Base-by-base conservation (phyloP, 441 rosid genomes). In the Erodium texanum region DNA sequence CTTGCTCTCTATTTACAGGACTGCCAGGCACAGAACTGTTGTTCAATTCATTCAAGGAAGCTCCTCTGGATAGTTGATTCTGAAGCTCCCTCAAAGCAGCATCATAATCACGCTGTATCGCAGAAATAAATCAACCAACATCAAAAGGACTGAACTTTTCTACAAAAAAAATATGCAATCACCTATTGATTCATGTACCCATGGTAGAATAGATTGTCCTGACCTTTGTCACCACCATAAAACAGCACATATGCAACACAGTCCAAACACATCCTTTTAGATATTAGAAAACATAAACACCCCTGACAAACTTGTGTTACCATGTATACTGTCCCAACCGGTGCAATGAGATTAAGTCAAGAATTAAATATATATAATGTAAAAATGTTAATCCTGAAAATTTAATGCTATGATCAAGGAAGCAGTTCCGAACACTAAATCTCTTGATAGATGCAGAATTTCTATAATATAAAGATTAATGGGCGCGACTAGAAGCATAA, bases 61-160 rank as follows among this genome's bases (percentile, higher is more conserved):
- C 69, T 71, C 85, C 89, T 64, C 76, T 80, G n/a, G 75, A 68
- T 56, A 86, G 82, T 69, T 81, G 84, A 50, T 63, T 62, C 70
- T 84, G 89, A 32, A 88, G 80, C 78, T 87, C 90, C 76, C 74
- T 78, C 71, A 82, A 27, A 63, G 90, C 90, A 71, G 72, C 78
- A 54, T 82, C 84, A 77, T 79, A 78, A 82, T 86, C 85, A 71
- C 75, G 81, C 90, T 84, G 78, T 74, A 78, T 22, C 38, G 72
- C 54, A 63, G 56, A 45, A 45, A 23, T 61, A 29, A 67, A 65
- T 32, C 61, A 69, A 76, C 20, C 23, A 15, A 58, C 69, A 66
- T 45, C 22, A 18, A 32, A 32, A 32, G 34, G 63, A 62, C 23
- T 23, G 34, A 62, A 32, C 32, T 67, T 67, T 6, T 45, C 24